These are phyloP conservation scores for Centrapalus pauciflorus DNA, from an alignment of 129 eudicot genomes.

Conservation along the genomic window DNA sequence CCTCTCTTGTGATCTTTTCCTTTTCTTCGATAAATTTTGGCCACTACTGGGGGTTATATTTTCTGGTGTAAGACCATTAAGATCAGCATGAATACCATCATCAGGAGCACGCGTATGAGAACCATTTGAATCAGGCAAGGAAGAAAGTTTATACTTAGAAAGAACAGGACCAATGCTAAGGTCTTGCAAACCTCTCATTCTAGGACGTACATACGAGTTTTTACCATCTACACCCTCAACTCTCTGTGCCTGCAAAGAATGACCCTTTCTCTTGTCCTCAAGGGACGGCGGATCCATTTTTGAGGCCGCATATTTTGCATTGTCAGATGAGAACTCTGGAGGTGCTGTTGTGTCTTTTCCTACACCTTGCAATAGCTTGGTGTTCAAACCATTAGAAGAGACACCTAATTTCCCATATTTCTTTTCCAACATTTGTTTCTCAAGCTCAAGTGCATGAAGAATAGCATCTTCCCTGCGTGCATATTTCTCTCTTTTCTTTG, in stretches of 20 bases:
- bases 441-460: conserved; percentile 69
- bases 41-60: conserved; percentile 15
- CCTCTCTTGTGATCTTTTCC: conserved; percentile 42
- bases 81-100: conserved; percentile 18
- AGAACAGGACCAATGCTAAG: conserved; percentile 43
- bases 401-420: conserved; percentile 53
- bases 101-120: conserved; percentile 8
- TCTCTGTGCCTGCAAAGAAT: conserved; percentile 12
- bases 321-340: conserved; percentile 34
- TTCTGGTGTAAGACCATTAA: conserved; percentile 22
- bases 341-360: conserved; percentile 26
- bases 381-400: conserved; percentile 29
- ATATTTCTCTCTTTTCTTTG: conserved; percentile 61
- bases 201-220: conserved; percentile 38
- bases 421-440: conserved; percentile 64
- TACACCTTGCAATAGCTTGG: conserved; percentile 32
- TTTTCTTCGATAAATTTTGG: conserved; percentile 28
- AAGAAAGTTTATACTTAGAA: conserved; percentile 31
- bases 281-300: conserved; percentile 26
- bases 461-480: conserved; percentile 74
- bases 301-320: conserved; percentile 29
- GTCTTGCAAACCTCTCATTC: conserved; percentile 70
- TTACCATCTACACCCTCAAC: conserved; percentile 39
- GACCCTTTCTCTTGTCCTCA: conserved; percentile 32
- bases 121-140: conserved; percentile 25